phyloP scores from a whole-genome alignment of 192 early-diverging fungal genomes.

The Jimgerdemannia flammicorona region DNA sequence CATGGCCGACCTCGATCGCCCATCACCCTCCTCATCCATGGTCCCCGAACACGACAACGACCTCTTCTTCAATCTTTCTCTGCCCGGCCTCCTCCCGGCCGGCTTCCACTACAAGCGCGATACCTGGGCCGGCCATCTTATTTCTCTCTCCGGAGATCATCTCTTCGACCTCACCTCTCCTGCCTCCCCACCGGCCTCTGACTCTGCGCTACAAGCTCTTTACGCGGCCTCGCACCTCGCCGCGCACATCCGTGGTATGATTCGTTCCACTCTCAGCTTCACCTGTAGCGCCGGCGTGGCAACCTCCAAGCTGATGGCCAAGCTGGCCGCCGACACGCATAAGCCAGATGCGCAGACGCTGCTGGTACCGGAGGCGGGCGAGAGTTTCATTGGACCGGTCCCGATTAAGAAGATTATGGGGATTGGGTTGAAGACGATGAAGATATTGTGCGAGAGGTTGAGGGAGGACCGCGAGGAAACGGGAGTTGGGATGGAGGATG shows the following conservation, averaged over 20 bases:
- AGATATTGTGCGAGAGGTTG: not conserved
- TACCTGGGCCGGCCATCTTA: constrained; percentile 7
- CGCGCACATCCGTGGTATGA: constrained; percentile 8
- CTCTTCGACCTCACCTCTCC: not conserved
- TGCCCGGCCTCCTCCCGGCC: not conserved
- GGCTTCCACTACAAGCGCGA: constrained; percentile 6
- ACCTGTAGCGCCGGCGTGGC: constrained; percentile 34
- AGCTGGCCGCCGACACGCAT: constrained; percentile 26
- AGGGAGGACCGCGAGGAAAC: not conserved
- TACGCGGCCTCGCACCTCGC: constrained; percentile 27
- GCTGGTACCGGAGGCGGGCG: constrained; percentile 2
- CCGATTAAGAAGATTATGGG: constrained; percentile 11
- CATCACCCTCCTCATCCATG: not conserved
- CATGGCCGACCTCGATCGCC: not conserved
- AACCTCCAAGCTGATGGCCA: constrained; percentile 28
- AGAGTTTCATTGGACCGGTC: not conserved
- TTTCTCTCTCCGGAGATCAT: constrained; percentile 5
- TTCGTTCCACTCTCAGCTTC: constrained; percentile 15
- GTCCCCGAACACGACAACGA: not conserved
- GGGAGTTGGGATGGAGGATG: not conserved
- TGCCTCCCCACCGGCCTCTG: not conserved
- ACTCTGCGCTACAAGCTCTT: not conserved
- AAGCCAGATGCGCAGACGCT: constrained; percentile 34
- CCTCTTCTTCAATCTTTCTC: not conserved
- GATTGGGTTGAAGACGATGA: constrained; percentile 5